Conservation (phyloP, 306 rosid species). For the Echinosophora koreensis region DNA sequence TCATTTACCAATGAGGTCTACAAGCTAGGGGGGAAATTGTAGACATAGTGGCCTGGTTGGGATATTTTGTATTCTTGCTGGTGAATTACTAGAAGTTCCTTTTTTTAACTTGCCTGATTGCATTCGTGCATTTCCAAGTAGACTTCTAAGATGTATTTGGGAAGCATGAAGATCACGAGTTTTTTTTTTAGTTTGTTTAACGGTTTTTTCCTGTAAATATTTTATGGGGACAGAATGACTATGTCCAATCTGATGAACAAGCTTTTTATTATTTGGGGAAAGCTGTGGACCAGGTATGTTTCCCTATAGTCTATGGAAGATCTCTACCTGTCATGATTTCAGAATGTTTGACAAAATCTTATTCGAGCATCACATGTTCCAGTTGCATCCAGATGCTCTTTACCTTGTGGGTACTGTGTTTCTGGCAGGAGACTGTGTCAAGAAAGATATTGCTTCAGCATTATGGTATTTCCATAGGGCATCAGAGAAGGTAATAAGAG, state of each 20-base stretch:
- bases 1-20: slow-evolving; percentile 23
- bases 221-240: slow-evolving; percentile 63
- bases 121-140: slow-evolving; percentile 5
- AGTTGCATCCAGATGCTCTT: slow-evolving; percentile 97
- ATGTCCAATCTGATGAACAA: slow-evolving; percentile 87
- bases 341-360: slow-evolving; percentile 49
- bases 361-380: slow-evolving; percentile 49
- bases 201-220: background rate
- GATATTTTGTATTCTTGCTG: background rate
- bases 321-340: slow-evolving; percentile 36
- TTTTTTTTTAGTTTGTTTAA: background rate
- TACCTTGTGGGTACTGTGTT: slow-evolving; percentile 91
- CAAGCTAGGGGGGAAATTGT: slow-evolving; percentile 10
- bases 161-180: background rate
- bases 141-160: slow-evolving; percentile 20
- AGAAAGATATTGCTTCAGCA: slow-evolving; percentile 78
- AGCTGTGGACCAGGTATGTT: slow-evolving; percentile 88
- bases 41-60: background rate
- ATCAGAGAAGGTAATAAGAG: slow-evolving; percentile 76
- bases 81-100: slow-evolving; percentile 8
- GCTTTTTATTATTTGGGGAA: slow-evolving; percentile 94
- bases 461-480: slow-evolving; percentile 95
- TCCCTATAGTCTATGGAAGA: slow-evolving; percentile 32
- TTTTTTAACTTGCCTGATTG: slow-evolving; percentile 17
- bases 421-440: slow-evolving; percentile 88